Evolutionary conservation across 768 basidiomycete species (phyloP), one percentile per base, ranked within the genome.

Genomic region (Sutorius australiensis): DNA sequence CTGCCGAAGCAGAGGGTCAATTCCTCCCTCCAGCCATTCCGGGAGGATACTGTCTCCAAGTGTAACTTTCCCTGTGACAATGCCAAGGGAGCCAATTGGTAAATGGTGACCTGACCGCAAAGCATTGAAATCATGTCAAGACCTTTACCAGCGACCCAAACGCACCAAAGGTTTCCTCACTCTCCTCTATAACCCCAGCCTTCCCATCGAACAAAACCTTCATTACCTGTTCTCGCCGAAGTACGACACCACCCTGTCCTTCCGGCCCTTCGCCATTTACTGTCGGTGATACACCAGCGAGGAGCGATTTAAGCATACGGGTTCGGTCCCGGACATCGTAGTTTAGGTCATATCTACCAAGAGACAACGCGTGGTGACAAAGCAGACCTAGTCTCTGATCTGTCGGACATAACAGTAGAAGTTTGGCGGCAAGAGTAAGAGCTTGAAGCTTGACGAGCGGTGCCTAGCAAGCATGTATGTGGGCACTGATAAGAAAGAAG

Each of bases 251-350:
- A 10, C 81, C 79, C 21, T 80, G 70, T 36, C 79, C 78, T 50
- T 80, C 81, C 16, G 65, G 66, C 13, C 68, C 69, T 11, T 67
- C 68, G 33, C 70, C 73, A 16, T 58, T 54, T 28, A 71, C 63
- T n/a, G 68, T 65, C 7, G 82, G 61, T 12, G 59, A 67, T 13
- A 81, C 72, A 32, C 89, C 85, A 3, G 73, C 67, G 14, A 95
- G 75, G 13, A 98, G 77, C 6, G 86, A 80, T 16, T 76, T 72
- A 27, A 97, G 67, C 80, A 93, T 86, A 46, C 95, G 80, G 5
- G 84, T 86, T 24, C 95, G 85, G 67, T 98, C 97, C 31, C 97
- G 80, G 32, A 98, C 87, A 62, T 97, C 92, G 69, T 91, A 95
- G 62, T 88, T 83, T 17, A 73, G 61, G 70, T 99, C 97, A 69